A percentile compares a stretch with the other conserved stretches of the same genome.
Conservation (phyloP, 352 stramenopile genomes). For the Phytopythium mirpurense region DNA sequence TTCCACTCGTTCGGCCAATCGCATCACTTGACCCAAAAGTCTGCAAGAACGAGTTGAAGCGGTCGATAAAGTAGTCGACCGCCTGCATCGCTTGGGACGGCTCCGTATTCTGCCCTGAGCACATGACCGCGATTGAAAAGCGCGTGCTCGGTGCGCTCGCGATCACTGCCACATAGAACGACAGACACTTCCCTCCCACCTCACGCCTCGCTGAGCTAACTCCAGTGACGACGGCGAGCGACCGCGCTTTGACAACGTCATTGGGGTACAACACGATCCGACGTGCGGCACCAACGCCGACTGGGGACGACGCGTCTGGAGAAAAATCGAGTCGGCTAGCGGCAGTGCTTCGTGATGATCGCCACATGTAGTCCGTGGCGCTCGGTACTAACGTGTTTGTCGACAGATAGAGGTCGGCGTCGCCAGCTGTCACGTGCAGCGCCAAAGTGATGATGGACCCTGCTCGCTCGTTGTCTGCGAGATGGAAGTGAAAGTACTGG, state of each 20-base stretch:
- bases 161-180: slow-evolving; percentile 61
- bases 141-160: slow-evolving; percentile 26
- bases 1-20: background rate
- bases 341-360: slow-evolving; percentile 20
- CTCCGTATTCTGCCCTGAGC: slow-evolving; percentile 54
- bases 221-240: background rate
- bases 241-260: slow-evolving; percentile 23
- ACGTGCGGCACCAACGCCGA: slow-evolving; percentile 14
- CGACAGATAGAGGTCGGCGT: slow-evolving; percentile 64
- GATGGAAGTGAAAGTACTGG: slow-evolving; percentile 60
- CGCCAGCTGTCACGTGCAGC: slow-evolving; percentile 34
- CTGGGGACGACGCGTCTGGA: background rate
- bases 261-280: slow-evolving; percentile 58
- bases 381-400: slow-evolving; percentile 63
- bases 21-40: slow-evolving; percentile 17
- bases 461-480: slow-evolving; percentile 13
- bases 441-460: slow-evolving; percentile 58
- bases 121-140: slow-evolving; percentile 54
- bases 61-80: slow-evolving; percentile 61
- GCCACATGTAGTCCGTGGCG: slow-evolving; percentile 68
- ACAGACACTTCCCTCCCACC: background rate
- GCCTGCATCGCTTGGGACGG: slow-evolving; percentile 50
- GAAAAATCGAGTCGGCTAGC: background rate
- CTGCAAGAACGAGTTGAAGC: slow-evolving; percentile 56
- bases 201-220: background rate